Conservation (phyloP, 2,329 filamentous ascomycete genomes). For the Nigrospora sphaerica region DNA sequence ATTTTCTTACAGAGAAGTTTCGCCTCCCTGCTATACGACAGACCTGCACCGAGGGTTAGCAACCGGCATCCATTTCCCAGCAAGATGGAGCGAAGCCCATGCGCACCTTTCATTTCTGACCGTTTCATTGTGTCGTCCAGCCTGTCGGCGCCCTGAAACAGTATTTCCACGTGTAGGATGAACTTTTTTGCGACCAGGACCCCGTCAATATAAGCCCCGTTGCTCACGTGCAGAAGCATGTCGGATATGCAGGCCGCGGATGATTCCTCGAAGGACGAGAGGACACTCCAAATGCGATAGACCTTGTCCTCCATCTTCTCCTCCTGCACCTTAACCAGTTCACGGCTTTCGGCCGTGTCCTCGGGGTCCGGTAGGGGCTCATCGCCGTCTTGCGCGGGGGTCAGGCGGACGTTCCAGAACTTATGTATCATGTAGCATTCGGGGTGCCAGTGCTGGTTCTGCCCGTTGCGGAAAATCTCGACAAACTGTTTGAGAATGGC, state of each 20-base stretch:
- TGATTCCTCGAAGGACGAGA: constrained; percentile 95
- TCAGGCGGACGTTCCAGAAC: constrained; percentile 95
- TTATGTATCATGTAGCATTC: constrained; percentile 99
- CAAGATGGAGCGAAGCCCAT: background rate
- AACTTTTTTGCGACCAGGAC: constrained; percentile 93
- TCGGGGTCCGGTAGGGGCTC: constrained; percentile 36
- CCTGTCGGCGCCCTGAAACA: constrained; percentile 83
- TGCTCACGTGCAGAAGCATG: constrained; percentile 97
- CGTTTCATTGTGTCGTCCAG: constrained; percentile 67
- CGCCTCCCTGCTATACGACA: constrained; percentile 91
- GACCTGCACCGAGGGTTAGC: constrained; percentile 41
- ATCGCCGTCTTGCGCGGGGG: constrained; percentile 47
- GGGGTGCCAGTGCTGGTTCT: constrained; percentile 98
- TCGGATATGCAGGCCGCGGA: constrained; percentile 98
- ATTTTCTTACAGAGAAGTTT: constrained; percentile 99
- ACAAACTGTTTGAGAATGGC: constrained; percentile 98
- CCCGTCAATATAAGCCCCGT: constrained; percentile 91
- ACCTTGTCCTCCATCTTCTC: constrained; percentile 97
- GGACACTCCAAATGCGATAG: constrained; percentile 94
- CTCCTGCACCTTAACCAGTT: constrained; percentile 74
- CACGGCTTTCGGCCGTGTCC: constrained; percentile 54
- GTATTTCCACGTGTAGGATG: constrained; percentile 89
- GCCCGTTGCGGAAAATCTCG: constrained; percentile 94
- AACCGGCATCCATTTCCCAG: background rate
- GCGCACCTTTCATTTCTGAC: constrained; percentile 67